Base-by-base conservation (phyloP, 805 yeast species). In the Myxozyma geophila region DNA sequence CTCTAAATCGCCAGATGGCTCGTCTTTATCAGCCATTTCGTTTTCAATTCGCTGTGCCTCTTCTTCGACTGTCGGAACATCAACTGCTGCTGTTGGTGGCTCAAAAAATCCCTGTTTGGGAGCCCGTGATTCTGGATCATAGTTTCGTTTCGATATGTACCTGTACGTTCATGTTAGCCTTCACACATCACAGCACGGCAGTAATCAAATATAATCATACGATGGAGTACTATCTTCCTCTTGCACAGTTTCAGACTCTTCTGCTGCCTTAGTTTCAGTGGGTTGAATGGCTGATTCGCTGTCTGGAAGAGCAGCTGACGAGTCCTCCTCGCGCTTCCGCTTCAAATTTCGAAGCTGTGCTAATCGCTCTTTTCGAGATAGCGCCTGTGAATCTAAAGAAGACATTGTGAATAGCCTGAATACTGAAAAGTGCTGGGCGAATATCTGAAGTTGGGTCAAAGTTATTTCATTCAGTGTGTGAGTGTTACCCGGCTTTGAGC, bases 41-140 rank as follows among this genome's bases (percentile, higher is more conserved):
- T 72, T 66, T 15, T 70, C 73, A 58, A 72, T 76, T 52, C 78
- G 69, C 10, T 70, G 75, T 1, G 68, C 67, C 28, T 75, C 73
- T 56, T 75, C 75, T 21, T 64, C 67, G 73, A 70, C 63, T 58
- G 67, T 70, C 60, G 70, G 53, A 5, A 28, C 28, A 28, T 28
- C 28, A 28, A 47, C 57, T 33, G 41, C 53, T 46, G 60, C 61
- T 4, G 63, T 59, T 2, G 74, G 75, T 7, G 69, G 68, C 41
- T 66, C 68, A 9, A 70, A 66, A 49, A 59, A 74, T 2, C 77
- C 77, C 37, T 72, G 61, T 46, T 57, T 67, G 13, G 76, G 71
- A 3, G 67, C 72, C 43, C 68, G 66, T 15, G 67, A 63, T 21
- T 67, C 72, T 23, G 66, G 61, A 64, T 74, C 77, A 59, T 70